These are phyloP conservation scores for Auriscalpium vulgare DNA, from an alignment of 768 basidiomycete genomes.

Conservation along the genomic window DNA sequence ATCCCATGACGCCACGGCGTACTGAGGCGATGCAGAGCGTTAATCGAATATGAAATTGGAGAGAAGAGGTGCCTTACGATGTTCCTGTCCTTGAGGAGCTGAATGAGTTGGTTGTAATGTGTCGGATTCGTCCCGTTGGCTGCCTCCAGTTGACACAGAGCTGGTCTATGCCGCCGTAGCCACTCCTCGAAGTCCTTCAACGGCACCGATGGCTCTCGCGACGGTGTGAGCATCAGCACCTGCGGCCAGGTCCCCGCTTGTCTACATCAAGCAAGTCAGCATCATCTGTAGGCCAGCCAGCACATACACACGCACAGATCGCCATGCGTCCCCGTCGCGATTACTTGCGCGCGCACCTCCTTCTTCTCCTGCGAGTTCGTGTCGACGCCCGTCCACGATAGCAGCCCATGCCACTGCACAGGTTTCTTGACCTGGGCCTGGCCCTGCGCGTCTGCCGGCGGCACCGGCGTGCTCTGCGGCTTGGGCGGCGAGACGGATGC, in stretches of 20 bases:
- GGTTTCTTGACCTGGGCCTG: neutral
- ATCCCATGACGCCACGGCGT: conserved; percentile 12
- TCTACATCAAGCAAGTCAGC: neutral
- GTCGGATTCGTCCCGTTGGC: conserved; percentile 5
- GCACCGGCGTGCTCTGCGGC: neutral
- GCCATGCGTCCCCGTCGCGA: conserved; percentile 2
- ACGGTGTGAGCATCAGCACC: conserved; percentile 5
- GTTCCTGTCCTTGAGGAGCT: conserved; percentile 8
- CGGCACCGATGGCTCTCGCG: neutral
- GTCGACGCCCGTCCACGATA: conserved; percentile 12
- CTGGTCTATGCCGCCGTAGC: conserved; percentile 4
- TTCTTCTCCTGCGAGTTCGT: conserved; percentile 10
- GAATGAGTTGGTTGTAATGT: conserved; percentile 5
- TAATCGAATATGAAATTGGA: neutral
- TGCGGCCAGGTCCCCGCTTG: conserved; percentile 10
- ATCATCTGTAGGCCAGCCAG: neutral
- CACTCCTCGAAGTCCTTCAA: conserved; percentile 13
- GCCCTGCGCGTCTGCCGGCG: neutral
- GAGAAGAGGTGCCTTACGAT: neutral
- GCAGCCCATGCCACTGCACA: conserved; percentile 7
- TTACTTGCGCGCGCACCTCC: conserved; percentile 11
- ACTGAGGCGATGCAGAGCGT: conserved; percentile 1
- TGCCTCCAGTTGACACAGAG: conserved; percentile 3
- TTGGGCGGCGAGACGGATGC: neutral
- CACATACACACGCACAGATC: conserved; percentile 4